These are phyloP conservation scores for Fusarium sp. DNA, from an alignment of 2,329 filamentous ascomycete species.

Conservation along the genomic window DNA sequence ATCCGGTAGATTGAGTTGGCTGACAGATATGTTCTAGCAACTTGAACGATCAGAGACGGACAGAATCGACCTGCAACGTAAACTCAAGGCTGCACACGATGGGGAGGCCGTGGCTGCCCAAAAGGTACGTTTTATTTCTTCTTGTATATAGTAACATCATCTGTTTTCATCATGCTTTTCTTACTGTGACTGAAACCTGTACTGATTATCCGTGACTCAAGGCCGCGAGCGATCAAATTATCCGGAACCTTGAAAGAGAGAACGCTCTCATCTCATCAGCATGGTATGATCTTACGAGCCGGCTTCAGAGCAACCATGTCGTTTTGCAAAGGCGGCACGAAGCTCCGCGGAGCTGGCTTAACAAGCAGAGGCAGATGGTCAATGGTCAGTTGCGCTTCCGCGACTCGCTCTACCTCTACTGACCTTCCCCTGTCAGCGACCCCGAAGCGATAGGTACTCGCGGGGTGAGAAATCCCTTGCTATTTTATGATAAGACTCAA, in stretches of 20 bases:
- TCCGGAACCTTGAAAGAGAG: conserved; percentile 79
- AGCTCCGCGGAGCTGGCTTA: conserved; percentile 82
- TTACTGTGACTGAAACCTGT: conserved; percentile 6
- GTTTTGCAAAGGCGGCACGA: conserved; percentile 80
- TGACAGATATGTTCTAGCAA: conserved; percentile 55
- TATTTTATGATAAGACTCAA: conserved; percentile 18
- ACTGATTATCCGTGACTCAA: conserved; percentile 41
- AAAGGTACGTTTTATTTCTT: conserved; percentile 57
- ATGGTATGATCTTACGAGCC: conserved; percentile 83
- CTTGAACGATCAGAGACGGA: conserved; percentile 67
- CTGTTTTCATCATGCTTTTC: not conserved
- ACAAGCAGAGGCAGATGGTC: conserved; percentile 80
- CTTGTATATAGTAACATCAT: not conserved
- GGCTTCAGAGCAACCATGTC: conserved; percentile 85
- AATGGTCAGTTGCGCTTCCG: conserved; percentile 63
- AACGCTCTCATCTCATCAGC: conserved; percentile 83
- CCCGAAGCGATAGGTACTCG: conserved; percentile 57
- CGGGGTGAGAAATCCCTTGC: conserved; percentile 45
- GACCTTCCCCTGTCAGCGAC: conserved; percentile 55
- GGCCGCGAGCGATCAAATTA: conserved; percentile 63
- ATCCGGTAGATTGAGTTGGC: not conserved
- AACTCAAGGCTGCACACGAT: conserved; percentile 62
- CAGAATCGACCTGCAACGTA: conserved; percentile 64
- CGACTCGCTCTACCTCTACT: conserved; percentile 57
- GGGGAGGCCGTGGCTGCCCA: conserved; percentile 60